A percentile compares a stretch with the other conserved stretches of the same genome.
These are phyloP conservation scores for Ascochyta rabiei DNA, from an alignment of 2,329 filamentous ascomycete species.

Conservation along the genomic window DNA sequence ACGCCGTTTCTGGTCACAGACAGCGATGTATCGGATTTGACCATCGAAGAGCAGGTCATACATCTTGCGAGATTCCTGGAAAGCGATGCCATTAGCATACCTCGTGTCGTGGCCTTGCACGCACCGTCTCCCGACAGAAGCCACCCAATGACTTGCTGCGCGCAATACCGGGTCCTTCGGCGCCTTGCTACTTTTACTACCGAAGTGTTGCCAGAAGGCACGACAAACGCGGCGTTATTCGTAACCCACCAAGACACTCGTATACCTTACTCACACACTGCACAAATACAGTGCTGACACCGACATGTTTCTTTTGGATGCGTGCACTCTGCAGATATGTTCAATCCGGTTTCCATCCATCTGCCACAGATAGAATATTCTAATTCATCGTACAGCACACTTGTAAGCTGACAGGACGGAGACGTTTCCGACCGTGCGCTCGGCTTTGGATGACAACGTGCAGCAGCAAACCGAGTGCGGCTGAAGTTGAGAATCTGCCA, in stretches of 20 bases:
- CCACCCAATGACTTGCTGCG: not conserved
- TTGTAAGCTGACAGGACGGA: conserved; percentile 5
- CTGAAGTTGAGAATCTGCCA: conserved; percentile 2
- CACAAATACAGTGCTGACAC: not conserved
- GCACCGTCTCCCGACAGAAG: not conserved
- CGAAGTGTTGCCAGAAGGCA: no score
- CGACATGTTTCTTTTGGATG: not conserved
- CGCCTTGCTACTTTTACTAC: no score
- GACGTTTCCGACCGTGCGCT: not conserved
- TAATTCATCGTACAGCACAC: not conserved
- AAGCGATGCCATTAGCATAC: not conserved
- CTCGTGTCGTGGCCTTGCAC: not conserved
- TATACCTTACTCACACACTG: conserved; percentile 6
- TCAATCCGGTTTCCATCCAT: conserved; percentile 6
- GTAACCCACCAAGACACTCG: not conserved
- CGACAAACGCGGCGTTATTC: conserved; percentile 1
- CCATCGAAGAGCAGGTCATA: no score
- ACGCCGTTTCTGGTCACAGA: not conserved
- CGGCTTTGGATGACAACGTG: not conserved
- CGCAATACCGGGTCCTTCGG: not conserved
- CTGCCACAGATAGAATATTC: not conserved
- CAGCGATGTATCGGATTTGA: not conserved
- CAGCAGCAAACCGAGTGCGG: not conserved
- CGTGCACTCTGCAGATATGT: not conserved
- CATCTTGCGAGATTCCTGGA: not conserved